Evolutionary conservation across 2,329 filamentous ascomycete species (phyloP).

Genomic region (Neonectria sp.): DNA sequence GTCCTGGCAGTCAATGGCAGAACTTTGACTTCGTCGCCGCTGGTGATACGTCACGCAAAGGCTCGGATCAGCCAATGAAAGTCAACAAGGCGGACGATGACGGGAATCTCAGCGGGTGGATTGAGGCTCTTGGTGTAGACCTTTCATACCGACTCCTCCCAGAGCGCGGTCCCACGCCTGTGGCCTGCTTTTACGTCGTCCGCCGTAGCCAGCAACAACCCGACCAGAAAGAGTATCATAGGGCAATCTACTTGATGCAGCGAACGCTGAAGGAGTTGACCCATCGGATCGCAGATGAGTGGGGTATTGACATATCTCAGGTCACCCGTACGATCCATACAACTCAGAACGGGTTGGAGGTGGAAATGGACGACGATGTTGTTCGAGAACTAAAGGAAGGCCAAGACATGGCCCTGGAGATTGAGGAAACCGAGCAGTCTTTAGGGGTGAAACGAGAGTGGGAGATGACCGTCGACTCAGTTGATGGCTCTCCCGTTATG

Average conservation of each 20-base stretch:
- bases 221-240: slow-evolving; percentile 77
- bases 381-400: slow-evolving; percentile 88
- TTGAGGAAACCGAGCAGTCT: slow-evolving; percentile 61
- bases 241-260: slow-evolving; percentile 87
- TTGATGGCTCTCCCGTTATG: slow-evolving; percentile 48
- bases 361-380: slow-evolving; percentile 93
- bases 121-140: slow-evolving; percentile 93
- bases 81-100: slow-evolving; percentile 70
- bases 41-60: slow-evolving; percentile 62
- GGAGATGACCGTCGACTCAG: slow-evolving; percentile 72
- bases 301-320: slow-evolving; percentile 80
- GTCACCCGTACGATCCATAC: slow-evolving; percentile 81
- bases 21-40: slow-evolving; percentile 69
- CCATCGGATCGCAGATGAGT: slow-evolving; percentile 81
- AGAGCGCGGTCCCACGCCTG: slow-evolving; percentile 78
- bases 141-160: slow-evolving; percentile 85
- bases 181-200: slow-evolving; percentile 91
- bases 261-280: slow-evolving; percentile 84
- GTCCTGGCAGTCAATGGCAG: slow-evolving; percentile 66
- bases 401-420: slow-evolving; percentile 89
- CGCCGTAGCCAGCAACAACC: slow-evolving; percentile 66
- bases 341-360: slow-evolving; percentile 81
- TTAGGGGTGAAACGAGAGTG: slow-evolving; percentile 67
- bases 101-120: slow-evolving; percentile 83
- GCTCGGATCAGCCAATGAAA: slow-evolving; percentile 68